Base-by-base conservation (phyloP, 2,329 filamentous ascomycete genomes). In the Colletotrichum plurivorum region DNA sequence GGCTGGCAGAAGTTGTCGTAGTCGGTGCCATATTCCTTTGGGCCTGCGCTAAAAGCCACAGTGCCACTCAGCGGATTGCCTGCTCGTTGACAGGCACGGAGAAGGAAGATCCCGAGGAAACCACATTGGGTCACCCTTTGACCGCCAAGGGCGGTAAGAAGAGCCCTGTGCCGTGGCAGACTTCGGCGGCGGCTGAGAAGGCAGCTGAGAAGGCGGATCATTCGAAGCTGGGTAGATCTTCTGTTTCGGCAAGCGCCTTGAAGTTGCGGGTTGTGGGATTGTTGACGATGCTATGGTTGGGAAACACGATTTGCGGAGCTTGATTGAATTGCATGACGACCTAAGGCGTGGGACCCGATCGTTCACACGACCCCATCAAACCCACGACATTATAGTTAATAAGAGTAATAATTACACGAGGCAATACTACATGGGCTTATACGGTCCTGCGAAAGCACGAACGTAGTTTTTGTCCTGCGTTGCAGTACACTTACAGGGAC, bases 1-100 rank as follows among this genome's bases (percentile, higher is more conserved):
- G 71, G 10, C 59, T 73, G 43, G 31, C 16, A n/a, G 65, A 61
- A 62, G 73, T 31, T 62, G 71, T 72, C 22, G 48, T 76, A 8
- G 73, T 79, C 69, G 71, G 71, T 25, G 69, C 72, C 27, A 22
- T 79, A 43, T 73, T 79, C 13, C 43, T 71, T 25, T 71, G 66
- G 66, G 49, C 67, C 5, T 56, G 62, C 31, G 22, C 53, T 13
- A 70, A 62, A 36, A 63, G 66, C 57, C 69, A 64, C 22, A 45
- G 16, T 22, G 67, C 71, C 10, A 65, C 63, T 7, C 31, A 25
- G 43, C 59, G 43, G 5, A 59, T 72, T 20, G 46, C 46, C 22
- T 45, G 45, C 15, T 45, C 58, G 27, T 45, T 67, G 48, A 67
- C 55, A 41, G 52, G 69, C 5, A 49, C 54, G 27, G 16, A 58